Evolutionary conservation across 2,329 filamentous ascomycete species (phyloP).

Genomic region (Colletotrichum spaethianum): DNA sequence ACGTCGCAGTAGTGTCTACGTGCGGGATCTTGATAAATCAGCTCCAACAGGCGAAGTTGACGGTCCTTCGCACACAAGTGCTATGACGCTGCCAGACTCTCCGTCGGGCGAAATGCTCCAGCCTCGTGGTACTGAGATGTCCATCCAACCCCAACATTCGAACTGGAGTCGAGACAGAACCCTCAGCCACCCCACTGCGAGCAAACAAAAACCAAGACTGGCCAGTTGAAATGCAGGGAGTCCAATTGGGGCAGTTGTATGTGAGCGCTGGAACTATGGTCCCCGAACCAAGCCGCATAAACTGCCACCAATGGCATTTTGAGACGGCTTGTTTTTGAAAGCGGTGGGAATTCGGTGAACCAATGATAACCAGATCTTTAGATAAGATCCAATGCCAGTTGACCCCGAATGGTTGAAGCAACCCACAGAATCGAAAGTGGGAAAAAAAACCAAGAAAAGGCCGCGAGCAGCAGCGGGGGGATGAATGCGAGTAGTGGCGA

Average conservation of each 20-base stretch:
- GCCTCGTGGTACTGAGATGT: background rate
- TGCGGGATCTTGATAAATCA: conserved; percentile 27
- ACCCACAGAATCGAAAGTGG: conserved; percentile 26
- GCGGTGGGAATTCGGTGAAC: conserved; percentile 24
- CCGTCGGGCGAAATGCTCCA: no score
- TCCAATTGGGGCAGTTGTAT: background rate
- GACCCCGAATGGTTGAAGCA: conserved; percentile 25
- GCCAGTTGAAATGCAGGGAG: background rate
- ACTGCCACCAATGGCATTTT: conserved; percentile 27
- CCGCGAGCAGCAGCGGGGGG: background rate
- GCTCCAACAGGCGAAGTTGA: conserved; percentile 5
- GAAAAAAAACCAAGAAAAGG: background rate
- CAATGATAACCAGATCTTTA: conserved; percentile 21
- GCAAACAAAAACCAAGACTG: background rate
- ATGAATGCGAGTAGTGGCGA: conserved; percentile 2
- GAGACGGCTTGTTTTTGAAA: background rate
- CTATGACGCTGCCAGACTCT: background rate
- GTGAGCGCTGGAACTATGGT: background rate
- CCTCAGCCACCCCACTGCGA: background rate
- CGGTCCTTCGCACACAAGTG: background rate
- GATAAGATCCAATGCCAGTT: conserved; percentile 12
- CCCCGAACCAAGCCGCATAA: conserved; percentile 19
- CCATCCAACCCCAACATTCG: background rate
- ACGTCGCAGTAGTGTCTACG: conserved; percentile 31
- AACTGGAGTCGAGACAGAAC: background rate